Percentiles rank a stretch among this genome's conserved stretches.
Conservation (phyloP, 1,139 yeast species). For the Pichia sp. region DNA sequence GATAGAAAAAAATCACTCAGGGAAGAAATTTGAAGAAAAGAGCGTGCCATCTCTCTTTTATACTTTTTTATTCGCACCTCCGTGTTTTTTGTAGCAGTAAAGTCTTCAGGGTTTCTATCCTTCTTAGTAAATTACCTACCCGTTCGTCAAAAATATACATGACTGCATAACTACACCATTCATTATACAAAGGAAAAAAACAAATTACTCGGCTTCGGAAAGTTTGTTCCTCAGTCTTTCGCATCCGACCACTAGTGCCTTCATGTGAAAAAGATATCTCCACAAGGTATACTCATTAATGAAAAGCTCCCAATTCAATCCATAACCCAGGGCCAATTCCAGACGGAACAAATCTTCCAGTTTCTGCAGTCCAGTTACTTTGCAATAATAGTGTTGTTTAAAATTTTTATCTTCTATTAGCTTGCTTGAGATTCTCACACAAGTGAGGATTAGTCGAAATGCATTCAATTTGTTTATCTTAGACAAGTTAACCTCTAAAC, state of each 20-base stretch:
- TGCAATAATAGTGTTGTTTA: constrained; percentile 33
- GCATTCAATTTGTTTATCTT: constrained; percentile 28
- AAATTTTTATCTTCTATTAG: constrained; percentile 34
- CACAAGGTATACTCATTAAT: constrained; percentile 28
- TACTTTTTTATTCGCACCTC: neutral
- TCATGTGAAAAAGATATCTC: constrained; percentile 15
- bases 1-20: no score
- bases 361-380: constrained; percentile 32
- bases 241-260: constrained; percentile 10
- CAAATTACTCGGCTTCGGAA: neutral
- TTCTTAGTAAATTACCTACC: neutral
- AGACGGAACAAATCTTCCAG: constrained; percentile 29
- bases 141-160: neutral
- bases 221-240: neutral
- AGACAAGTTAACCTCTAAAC: constrained; percentile 2
- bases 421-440: constrained; percentile 30
- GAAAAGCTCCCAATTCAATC: constrained; percentile 33
- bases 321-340: constrained; percentile 30
- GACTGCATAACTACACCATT: neutral
- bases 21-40: no score
- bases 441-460: constrained; percentile 30
- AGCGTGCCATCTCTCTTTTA: neutral
- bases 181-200: neutral
- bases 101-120: neutral
- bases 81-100: neutral